Evolutionary conservation across 257 asterid genomes (phyloP).

Genomic region (Fraxinus quadrangulata): DNA sequence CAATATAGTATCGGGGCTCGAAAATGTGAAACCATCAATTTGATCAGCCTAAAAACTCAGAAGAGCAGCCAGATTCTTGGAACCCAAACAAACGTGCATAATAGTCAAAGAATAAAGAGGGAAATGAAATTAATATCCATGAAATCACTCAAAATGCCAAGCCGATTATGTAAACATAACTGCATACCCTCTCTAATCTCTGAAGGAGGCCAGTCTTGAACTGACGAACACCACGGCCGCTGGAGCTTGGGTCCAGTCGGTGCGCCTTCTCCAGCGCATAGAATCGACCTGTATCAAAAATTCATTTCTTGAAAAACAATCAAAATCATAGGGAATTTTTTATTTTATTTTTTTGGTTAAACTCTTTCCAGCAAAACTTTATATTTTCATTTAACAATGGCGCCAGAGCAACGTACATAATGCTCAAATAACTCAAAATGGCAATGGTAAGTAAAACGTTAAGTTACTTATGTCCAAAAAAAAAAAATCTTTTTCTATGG

Average conservation of each 20-base stretch:
- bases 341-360: not conserved
- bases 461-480: too few species aligned
- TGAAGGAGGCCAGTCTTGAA: slow-evolving; percentile 94
- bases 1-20: not conserved
- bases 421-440: too few species aligned
- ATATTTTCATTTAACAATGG: not conserved
- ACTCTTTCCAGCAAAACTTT: not conserved
- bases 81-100: not conserved
- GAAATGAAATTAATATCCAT: not conserved
- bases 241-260: slow-evolving; percentile 82
- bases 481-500: too few species aligned
- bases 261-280: slow-evolving; percentile 98
- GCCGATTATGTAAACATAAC: not conserved
- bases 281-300: slow-evolving; percentile 65
- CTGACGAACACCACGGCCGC: slow-evolving; percentile 98
- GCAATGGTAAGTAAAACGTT: too few species aligned
- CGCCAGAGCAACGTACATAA: not conserved
- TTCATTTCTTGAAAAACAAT: not conserved
- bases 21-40: not conserved
- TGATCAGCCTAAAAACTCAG: not conserved
- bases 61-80: not conserved
- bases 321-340: not conserved
- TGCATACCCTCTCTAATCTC: slow-evolving; percentile 77
- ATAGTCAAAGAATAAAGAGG: not conserved
- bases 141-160: not conserved